Conservation (phyloP, 1,139 yeast genomes). For the Citeromyces hawaiiensis region DNA sequence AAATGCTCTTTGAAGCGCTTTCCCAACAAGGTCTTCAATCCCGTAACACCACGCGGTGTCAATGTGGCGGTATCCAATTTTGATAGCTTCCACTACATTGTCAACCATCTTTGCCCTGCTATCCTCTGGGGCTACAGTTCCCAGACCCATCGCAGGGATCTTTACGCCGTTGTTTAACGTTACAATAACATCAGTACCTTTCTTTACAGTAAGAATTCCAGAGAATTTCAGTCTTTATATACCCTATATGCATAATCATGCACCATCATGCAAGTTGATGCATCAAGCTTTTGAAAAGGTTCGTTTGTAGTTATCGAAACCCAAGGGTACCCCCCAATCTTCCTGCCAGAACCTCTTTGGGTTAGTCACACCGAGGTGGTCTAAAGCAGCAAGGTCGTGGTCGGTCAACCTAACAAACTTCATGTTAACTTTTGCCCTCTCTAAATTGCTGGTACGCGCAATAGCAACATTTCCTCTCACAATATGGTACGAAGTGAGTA, state of each 20-base stretch:
- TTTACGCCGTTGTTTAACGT: conserved; percentile 19
- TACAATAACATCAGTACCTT: background rate
- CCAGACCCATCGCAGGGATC: conserved; percentile 35
- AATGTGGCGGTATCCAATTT: conserved; percentile 38
- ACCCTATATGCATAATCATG: conserved; percentile 9
- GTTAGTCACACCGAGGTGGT: conserved; percentile 19
- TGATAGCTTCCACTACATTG: conserved; percentile 28
- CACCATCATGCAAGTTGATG: conserved; percentile 8
- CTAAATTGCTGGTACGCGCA: conserved; percentile 33
- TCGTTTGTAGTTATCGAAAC: conserved; percentile 8
- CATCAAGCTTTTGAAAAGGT: background rate
- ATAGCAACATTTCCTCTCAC: conserved; percentile 37
- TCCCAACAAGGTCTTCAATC: conserved; percentile 41
- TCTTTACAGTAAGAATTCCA: too few relatives aligned
- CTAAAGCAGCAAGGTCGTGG: conserved; percentile 28
- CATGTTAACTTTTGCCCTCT: conserved; percentile 16
- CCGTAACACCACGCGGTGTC: conserved; percentile 46
- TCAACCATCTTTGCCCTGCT: background rate
- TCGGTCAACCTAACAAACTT: conserved; percentile 8
- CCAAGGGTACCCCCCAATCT: conserved; percentile 11
- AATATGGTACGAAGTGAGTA: conserved; percentile 40
- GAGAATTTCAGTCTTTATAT: conserved; percentile 8
- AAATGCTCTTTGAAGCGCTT: conserved; percentile 21
- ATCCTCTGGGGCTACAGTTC: conserved; percentile 14
- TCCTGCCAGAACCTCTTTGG: conserved; percentile 24